Conservation (phyloP, 371 early-diverging fungal genomes). For the Paraphysoderma sedebokerense region DNA sequence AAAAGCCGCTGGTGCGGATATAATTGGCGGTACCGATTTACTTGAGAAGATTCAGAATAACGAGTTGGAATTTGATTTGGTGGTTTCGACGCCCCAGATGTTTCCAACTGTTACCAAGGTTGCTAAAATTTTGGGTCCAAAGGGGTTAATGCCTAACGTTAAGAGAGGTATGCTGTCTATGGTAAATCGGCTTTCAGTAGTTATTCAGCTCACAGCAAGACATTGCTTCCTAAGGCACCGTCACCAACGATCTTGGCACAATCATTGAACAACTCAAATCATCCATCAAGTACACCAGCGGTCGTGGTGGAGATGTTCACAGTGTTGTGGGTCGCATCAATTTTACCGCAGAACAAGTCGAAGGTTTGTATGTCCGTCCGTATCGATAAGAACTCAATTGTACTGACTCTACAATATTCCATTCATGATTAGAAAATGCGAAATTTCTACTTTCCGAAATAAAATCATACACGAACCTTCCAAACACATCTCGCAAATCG, state of each 20-base stretch:
- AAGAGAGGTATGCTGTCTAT: slow-evolving; percentile 44
- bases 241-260: slow-evolving; percentile 45
- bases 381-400: no score
- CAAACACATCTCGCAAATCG: no score
- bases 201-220: background rate
- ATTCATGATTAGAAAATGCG: no score
- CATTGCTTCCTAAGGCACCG: slow-evolving; percentile 48
- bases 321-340: slow-evolving; percentile 18
- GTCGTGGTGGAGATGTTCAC: background rate
- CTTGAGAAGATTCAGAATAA: slow-evolving; percentile 44
- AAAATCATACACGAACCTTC: no score
- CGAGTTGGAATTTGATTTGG: slow-evolving; percentile 59
- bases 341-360: slow-evolving; percentile 31
- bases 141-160: slow-evolving; percentile 87
- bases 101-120: slow-evolving; percentile 73
- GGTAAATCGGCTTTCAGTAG: background rate
- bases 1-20: slow-evolving; percentile 53
- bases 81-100: slow-evolving; percentile 75
- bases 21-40: slow-evolving; percentile 79
- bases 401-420: no score
- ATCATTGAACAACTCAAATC: slow-evolving; percentile 32
- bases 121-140: slow-evolving; percentile 83
- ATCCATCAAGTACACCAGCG: background rate
- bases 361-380: slow-evolving; percentile 9
- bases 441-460: no score